Percentiles rank a stretch among this genome's conserved stretches.
Conservation (phyloP, 345 rosid species). For the Excoecaria agallocha region DNA sequence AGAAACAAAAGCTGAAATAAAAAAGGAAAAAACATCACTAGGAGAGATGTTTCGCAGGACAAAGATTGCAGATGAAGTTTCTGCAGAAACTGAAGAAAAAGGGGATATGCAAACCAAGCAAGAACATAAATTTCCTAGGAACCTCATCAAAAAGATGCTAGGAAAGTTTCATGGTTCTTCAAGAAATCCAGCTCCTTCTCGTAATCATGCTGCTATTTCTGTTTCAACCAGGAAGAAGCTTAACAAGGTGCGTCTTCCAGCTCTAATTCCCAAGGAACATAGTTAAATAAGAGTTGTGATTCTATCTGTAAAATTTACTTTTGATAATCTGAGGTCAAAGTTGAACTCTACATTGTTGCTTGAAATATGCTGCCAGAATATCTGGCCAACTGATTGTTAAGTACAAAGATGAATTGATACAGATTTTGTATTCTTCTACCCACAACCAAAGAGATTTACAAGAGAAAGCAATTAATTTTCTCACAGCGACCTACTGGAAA, state of each 20-base stretch:
- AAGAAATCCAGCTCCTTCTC: slow-evolving; percentile 24
- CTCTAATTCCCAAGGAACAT: slow-evolving; percentile 12
- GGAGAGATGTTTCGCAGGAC: slow-evolving; percentile 63
- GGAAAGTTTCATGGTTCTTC: slow-evolving; percentile 51
- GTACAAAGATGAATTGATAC: neutral
- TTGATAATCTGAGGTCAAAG: neutral
- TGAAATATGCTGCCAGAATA: neutral
- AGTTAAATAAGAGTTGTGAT: neutral
- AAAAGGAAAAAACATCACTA: slow-evolving; percentile 67
- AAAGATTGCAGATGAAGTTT: slow-evolving; percentile 42
- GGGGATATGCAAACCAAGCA: slow-evolving; percentile 44
- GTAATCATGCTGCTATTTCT: slow-evolving; percentile 31
- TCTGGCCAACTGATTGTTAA: neutral
- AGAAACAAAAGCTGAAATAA: slow-evolving; percentile 45
- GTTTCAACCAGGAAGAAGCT: slow-evolving; percentile 53
- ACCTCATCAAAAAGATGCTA: slow-evolving; percentile 61
- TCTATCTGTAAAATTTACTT: neutral
- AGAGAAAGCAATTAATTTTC: neutral
- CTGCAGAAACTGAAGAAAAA: slow-evolving; percentile 34
- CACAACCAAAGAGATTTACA: neutral
- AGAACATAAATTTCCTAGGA: slow-evolving; percentile 52
- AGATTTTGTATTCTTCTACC: neutral
- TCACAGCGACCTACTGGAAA: neutral
- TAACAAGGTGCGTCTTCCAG: slow-evolving; percentile 53
- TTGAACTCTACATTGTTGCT: neutral